These are phyloP conservation scores for Pneumocystis jirovecii DNA, from an alignment of 1,139 yeast species.

Conservation along the genomic window DNA sequence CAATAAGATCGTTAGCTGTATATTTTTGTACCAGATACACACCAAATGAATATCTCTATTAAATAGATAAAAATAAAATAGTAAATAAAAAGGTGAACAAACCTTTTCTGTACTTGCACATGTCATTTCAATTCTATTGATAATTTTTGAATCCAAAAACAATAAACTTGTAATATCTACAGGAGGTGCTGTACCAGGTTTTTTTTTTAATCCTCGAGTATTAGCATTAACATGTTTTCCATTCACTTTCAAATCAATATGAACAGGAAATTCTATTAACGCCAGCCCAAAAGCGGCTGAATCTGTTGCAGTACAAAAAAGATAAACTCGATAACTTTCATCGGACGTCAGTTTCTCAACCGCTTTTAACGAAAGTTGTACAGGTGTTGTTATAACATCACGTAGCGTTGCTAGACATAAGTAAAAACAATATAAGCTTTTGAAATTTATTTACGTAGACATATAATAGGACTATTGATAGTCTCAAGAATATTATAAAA, in stretches of 20 bases:
- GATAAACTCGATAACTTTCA: slow-evolving; percentile 1
- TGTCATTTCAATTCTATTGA: slow-evolving; percentile 18
- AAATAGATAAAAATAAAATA: not conserved
- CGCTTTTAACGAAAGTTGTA: slow-evolving; percentile 3
- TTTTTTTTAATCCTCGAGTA: slow-evolving; percentile 27
- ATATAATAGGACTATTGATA: slow-evolving; percentile 18
- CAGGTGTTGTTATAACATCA: slow-evolving; percentile 5
- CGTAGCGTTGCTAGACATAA: slow-evolving; percentile 7
- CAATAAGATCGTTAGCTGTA: slow-evolving; percentile 18
- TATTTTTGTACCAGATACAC: slow-evolving; percentile 20
- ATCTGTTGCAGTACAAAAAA: slow-evolving; percentile 10
- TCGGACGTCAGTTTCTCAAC: slow-evolving; percentile 11
- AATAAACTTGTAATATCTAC: slow-evolving; percentile 24
- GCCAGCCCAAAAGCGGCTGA: slow-evolving; percentile 11
- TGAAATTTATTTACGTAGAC: slow-evolving; percentile 5
- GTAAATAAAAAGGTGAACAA: not conserved
- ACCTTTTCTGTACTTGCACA: slow-evolving; percentile 14
- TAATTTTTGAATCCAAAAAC: slow-evolving; percentile 2
- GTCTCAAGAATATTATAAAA: slow-evolving; percentile 18
- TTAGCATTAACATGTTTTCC: slow-evolving; percentile 18
- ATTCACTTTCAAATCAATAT: slow-evolving; percentile 18
- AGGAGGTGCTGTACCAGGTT: slow-evolving; percentile 28
- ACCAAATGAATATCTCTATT: slow-evolving; percentile 19
- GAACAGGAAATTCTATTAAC: slow-evolving; percentile 19
- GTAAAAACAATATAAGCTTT: not conserved